These are phyloP conservation scores for Fusarium sp. DNA, from an alignment of 2,329 filamentous ascomycete species.

Conservation along the genomic window DNA sequence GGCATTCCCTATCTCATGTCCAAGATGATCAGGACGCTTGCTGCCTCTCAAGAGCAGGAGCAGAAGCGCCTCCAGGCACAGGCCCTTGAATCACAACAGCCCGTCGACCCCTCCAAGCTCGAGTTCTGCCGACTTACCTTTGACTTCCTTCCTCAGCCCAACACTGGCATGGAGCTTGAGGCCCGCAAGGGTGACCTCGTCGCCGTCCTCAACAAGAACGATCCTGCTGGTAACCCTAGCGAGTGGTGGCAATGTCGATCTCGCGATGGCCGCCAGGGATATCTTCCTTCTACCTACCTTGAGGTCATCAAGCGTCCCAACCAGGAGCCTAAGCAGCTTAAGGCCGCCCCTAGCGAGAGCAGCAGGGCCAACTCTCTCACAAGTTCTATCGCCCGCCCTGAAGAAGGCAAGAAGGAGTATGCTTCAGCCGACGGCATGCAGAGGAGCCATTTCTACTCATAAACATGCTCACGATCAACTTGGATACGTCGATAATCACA, in stretches of 20 bases:
- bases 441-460: slow-evolving; percentile 69
- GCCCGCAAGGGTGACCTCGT: slow-evolving; percentile 97
- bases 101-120: slow-evolving; percentile 87
- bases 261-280: slow-evolving; percentile 89
- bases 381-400: slow-evolving; percentile 53
- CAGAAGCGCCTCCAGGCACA: slow-evolving; percentile 67
- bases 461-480: slow-evolving; percentile 25
- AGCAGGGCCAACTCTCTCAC: slow-evolving; percentile 63
- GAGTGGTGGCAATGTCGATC: slow-evolving; percentile 98
- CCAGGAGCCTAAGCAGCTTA: slow-evolving; percentile 63
- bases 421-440: slow-evolving; percentile 66
- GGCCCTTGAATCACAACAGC: slow-evolving; percentile 61
- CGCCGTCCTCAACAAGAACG: slow-evolving; percentile 90
- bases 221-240: slow-evolving; percentile 89
- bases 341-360: slow-evolving; percentile 59
- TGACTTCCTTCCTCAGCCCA: slow-evolving; percentile 87
- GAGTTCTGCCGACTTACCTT: slow-evolving; percentile 96
- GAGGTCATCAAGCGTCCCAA: slow-evolving; percentile 73
- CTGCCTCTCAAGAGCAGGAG: slow-evolving; percentile 86
- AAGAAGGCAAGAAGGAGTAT: slow-evolving; percentile 63
- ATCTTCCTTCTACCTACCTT: slow-evolving; percentile 90
- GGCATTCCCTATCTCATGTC: slow-evolving; percentile 97
- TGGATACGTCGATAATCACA: slow-evolving; percentile 14
- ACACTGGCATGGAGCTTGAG: slow-evolving; percentile 80
- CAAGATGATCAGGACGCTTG: slow-evolving; percentile 89